A percentile compares a stretch with the other conserved stretches of the same genome.
Evolutionary conservation across 768 basidiomycete species (phyloP).

Genomic region (Pisolithus albus): DNA sequence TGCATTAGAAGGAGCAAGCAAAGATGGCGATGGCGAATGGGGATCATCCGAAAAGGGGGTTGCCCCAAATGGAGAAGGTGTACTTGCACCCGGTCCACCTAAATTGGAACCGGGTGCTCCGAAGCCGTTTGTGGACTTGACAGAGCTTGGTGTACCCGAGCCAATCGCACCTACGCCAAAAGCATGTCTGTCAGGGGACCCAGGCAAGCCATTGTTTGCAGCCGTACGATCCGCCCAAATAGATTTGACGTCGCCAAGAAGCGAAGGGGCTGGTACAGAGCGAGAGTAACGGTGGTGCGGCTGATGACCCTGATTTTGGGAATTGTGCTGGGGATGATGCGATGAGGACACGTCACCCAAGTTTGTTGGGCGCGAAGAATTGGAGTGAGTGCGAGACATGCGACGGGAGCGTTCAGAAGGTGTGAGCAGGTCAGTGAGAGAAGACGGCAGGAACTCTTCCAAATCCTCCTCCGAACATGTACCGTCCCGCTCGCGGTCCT

Average conservation of each 20-base stretch:
- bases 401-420: slow-evolving; percentile 80
- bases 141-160: slow-evolving; percentile 46
- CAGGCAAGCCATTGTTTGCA: slow-evolving; percentile 25
- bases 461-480: slow-evolving; percentile 54
- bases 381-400: slow-evolving; percentile 68
- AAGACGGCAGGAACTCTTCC: slow-evolving; percentile 86
- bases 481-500: slow-evolving; percentile 43
- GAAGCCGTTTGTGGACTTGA: slow-evolving; percentile 39
- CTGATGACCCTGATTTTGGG: slow-evolving; percentile 18
- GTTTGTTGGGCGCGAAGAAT: slow-evolving; percentile 23
- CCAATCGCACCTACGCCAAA: slow-evolving; percentile 22
- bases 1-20: slow-evolving; percentile 65
- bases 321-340: slow-evolving; percentile 6
- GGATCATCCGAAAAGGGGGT: slow-evolving; percentile 29
- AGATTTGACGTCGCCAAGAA: slow-evolving; percentile 68
- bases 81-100: slow-evolving; percentile 6
- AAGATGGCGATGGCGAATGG: slow-evolving; percentile 25
- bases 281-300: slow-evolving; percentile 67
- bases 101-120: slow-evolving; percentile 15
- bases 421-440: slow-evolving; percentile 82
- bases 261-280: slow-evolving; percentile 71
- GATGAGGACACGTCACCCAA: slow-evolving; percentile 16
- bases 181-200: slow-evolving; percentile 30
- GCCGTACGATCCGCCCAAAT: slow-evolving; percentile 68
- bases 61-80: slow-evolving; percentile 12